Conservation (phyloP, 345 rosid genomes). For the Eucalyptus curtisii region DNA sequence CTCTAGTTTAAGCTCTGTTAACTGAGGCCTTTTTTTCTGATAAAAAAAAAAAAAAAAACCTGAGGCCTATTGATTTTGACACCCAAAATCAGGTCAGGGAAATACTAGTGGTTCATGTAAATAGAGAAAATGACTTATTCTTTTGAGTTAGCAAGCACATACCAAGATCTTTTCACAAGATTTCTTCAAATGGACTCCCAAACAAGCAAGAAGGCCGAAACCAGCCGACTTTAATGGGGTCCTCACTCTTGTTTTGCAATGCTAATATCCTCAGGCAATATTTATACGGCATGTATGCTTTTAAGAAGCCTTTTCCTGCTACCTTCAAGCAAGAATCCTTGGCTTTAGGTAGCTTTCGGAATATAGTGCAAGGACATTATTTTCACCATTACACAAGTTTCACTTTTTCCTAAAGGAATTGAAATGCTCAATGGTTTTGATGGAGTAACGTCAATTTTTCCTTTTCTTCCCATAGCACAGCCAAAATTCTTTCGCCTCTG, state of each 20-base stretch:
- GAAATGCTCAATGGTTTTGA: not conserved
- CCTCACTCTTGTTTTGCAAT: not conserved
- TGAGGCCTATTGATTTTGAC: not conserved
- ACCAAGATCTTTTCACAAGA: not conserved
- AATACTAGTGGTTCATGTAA: not conserved
- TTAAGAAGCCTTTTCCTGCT: not conserved
- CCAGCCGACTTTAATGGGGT: not conserved
- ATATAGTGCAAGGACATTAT: not conserved
- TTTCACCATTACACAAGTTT: not conserved
- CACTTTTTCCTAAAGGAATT: not conserved
- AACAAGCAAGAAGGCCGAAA: not conserved
- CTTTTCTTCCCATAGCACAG: not conserved
- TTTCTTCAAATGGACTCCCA: not conserved
- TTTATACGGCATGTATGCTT: not conserved
- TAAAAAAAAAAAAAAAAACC: too few relatives aligned
- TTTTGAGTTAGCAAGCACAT: not conserved
- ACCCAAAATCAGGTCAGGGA: not conserved
- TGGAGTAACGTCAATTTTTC: not conserved
- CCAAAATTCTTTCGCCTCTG: too few relatives aligned
- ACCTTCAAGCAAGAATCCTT: not conserved
- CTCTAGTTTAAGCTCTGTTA: not conserved
- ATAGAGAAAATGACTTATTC: not conserved
- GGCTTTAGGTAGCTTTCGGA: not conserved
- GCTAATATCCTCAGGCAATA: not conserved
- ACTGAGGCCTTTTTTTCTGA: not conserved